Evolutionary conservation across 164 flowering plant genomes (phyloP), one percentile per base, ranked within the genome.

Genomic region (Santalum album): DNA sequence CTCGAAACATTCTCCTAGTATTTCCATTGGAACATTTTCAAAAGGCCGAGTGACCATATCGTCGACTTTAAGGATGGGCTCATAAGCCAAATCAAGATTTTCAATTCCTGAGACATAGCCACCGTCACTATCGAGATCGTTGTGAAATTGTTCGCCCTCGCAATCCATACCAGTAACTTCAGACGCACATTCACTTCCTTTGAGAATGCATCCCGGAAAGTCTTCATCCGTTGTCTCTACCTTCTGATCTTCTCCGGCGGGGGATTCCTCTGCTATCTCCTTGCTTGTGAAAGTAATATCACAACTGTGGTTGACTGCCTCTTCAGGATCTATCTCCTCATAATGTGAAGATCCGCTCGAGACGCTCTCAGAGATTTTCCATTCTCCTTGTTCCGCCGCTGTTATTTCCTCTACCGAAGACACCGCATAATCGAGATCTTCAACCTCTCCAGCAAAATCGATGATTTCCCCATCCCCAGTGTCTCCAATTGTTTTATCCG

Each of bases 121-220:
- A 22, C 9, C 58, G 50, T 53, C 64, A 50, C 47, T 23, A 25
- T 60, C 69, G 55, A 59, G 46, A 58, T 46, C 39, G 21, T 42
- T 20, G 14, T 55, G 27, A 58, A 52, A 39, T 10, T 35, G 51
- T 12, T 50, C 73, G 45, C 50, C 73, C 51, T 78, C 79, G 78
- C 79, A 70, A 36, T 78, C 86, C 76, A 74, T 72, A 27, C 71
- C 72, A 22, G 54, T 24, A 35, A 42, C 55, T 45, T 63, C 68
- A 35, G 64, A 59, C 36, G 35, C 54, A 35, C 49, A 4, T n/a
- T 59, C 58, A 38, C 24, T 22, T 18, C 52, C 59, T 43, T 9
- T 39, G 3, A 16, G 1, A 26, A 19, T 29, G 58, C 38, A 36
- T 53, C n/a, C n/a, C n/a, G n/a, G n/a, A n/a, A n/a, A n/a, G n/a